These are phyloP conservation scores for Coccomyxa sp. DNA, from an alignment of 139 green algal species.

Conservation along the genomic window DNA sequence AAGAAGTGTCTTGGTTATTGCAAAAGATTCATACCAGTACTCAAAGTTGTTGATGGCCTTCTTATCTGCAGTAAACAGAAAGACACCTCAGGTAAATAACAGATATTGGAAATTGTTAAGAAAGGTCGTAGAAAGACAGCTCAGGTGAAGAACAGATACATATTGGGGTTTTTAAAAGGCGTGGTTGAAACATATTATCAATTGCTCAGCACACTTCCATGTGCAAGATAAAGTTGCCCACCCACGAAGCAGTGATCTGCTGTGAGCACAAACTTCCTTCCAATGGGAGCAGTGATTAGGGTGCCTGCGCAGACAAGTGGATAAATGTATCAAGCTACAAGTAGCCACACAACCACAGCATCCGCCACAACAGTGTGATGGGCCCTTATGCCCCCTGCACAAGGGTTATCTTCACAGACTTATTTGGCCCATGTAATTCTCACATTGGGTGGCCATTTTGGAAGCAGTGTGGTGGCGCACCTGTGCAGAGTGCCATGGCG, in stretches of 20 bases:
- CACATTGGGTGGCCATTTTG: background rate
- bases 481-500: background rate
- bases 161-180: no score
- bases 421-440: background rate
- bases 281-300: background rate
- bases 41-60: constrained; percentile 1
- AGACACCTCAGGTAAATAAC: no score
- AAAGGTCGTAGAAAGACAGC: no score
- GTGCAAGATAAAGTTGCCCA: no score
- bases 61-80: background rate
- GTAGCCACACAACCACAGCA: background rate
- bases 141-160: no score
- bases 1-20: background rate
- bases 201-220: no score
- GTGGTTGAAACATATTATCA: no score
- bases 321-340: background rate
- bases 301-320: background rate
- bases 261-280: background rate
- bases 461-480: background rate
- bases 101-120: no score
- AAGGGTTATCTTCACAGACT: background rate
- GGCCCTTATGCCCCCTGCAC: background rate
- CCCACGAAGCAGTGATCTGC: background rate
- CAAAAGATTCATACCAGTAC: background rate
- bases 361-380: background rate